Percentiles rank a stretch among this genome's conserved stretches.
Conservation (phyloP, 495 filamentous ascomycete genomes). For the Penicillium verhagenii region DNA sequence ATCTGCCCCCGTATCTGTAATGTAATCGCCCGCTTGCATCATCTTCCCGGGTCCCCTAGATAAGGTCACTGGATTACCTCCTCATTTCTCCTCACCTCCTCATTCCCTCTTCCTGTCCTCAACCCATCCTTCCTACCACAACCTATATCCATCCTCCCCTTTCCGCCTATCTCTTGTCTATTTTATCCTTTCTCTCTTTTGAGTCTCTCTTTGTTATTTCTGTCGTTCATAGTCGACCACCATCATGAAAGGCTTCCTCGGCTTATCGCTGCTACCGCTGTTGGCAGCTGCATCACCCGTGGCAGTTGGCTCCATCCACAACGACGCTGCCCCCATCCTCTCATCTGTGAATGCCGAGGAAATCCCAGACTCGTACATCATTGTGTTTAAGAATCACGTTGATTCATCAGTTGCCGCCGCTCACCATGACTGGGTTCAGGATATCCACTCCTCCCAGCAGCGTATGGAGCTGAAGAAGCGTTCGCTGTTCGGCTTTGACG, state of each 20-base stretch:
- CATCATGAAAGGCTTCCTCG: constrained; percentile 73
- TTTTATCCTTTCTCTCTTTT: constrained; percentile 20
- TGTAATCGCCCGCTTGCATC: constrained; percentile 44
- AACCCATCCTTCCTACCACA: constrained; percentile 14
- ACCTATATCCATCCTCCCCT: constrained; percentile 22
- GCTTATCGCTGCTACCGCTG: constrained; percentile 62
- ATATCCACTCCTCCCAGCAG: constrained; percentile 59
- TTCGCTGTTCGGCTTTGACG: constrained; percentile 66
- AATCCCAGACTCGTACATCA: constrained; percentile 90
- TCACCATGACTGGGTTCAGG: constrained; percentile 92
- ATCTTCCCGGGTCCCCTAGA: constrained; percentile 37
- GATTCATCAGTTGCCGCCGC: constrained; percentile 58
- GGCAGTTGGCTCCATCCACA: constrained; percentile 71
- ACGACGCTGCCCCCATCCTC: constrained; percentile 83
- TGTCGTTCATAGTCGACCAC: constrained; percentile 39
- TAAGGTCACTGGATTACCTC: constrained; percentile 45
- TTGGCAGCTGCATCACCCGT: constrained; percentile 74
- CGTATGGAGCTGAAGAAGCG: constrained; percentile 87
- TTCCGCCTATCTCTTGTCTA: constrained; percentile 19
- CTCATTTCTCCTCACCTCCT: constrained; percentile 40
- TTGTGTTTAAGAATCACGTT: constrained; percentile 98
- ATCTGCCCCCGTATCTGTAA: constrained; percentile 25
- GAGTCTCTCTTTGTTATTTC: constrained; percentile 12
- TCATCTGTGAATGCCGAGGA: constrained; percentile 72
- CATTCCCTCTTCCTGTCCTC: constrained; percentile 21